Percentiles rank a stretch among this genome's conserved stretches.
Conservation (phyloP, 192 early-diverging fungal genomes). For the Podila horticola region DNA sequence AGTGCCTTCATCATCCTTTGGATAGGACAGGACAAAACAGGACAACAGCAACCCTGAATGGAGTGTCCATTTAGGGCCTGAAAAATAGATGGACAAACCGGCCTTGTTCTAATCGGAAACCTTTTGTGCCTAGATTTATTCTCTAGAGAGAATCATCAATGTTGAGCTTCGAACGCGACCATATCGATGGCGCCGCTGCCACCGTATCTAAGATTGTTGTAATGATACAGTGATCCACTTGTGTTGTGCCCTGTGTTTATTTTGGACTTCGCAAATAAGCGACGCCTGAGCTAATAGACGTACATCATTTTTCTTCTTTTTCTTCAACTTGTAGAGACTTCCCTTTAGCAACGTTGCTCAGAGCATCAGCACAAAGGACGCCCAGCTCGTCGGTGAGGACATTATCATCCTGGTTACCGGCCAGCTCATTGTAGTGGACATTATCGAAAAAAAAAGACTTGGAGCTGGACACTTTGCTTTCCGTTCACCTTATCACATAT, state of each 20-base stretch:
- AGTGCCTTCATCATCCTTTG: slow-evolving; percentile 31
- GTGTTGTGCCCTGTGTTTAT: not conserved
- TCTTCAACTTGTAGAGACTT: slow-evolving; percentile 60
- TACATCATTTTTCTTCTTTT: not conserved
- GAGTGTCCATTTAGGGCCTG: too few relatives aligned
- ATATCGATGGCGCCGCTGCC: slow-evolving; percentile 62
- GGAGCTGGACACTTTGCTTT: too few relatives aligned
- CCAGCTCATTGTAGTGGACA: slow-evolving; percentile 79
- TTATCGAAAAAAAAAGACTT: too few relatives aligned
- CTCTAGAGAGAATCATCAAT: slow-evolving; percentile 80
- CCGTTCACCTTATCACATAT: not conserved
- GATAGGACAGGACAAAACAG: slow-evolving; percentile 1
- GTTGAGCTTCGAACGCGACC: slow-evolving; percentile 87
- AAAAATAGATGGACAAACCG: not conserved
- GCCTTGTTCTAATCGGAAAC: slow-evolving; percentile 7
- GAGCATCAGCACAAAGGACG: slow-evolving; percentile 80
- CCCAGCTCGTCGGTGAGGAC: slow-evolving; percentile 70
- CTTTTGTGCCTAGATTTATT: too few relatives aligned
- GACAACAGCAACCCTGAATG: too few relatives aligned
- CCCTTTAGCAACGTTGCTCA: slow-evolving; percentile 83
- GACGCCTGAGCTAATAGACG: not conserved
- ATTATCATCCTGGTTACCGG: slow-evolving; percentile 89
- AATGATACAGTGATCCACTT: slow-evolving; percentile 45
- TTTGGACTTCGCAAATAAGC: not conserved
- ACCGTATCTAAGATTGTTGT: slow-evolving; percentile 86